These are phyloP conservation scores for Heracleum sosnowskyi DNA, from an alignment of 129 eudicot genomes.

Conservation along the genomic window DNA sequence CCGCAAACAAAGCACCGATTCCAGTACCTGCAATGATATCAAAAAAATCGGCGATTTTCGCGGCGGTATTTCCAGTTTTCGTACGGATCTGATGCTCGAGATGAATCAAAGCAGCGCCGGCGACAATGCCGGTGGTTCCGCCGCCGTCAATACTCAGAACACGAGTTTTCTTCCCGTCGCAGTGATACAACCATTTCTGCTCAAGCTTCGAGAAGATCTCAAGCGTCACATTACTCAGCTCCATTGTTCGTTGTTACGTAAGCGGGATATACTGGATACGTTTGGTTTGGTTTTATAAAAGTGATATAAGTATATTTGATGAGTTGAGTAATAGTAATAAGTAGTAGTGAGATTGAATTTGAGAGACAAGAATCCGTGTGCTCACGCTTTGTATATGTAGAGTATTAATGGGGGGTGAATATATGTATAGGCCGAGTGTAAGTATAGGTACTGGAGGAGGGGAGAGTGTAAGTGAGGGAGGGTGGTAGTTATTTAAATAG, in stretches of 20 bases:
- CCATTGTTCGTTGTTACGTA: slow-evolving; percentile 19
- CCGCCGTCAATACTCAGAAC: slow-evolving; percentile 86
- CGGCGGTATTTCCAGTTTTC: slow-evolving; percentile 57
- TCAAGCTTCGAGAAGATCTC: slow-evolving; percentile 95
- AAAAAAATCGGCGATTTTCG: slow-evolving; percentile 63
- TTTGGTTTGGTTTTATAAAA: no score
- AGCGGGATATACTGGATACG: no score
- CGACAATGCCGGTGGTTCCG: slow-evolving; percentile 52
- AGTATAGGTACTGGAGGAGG: background rate
- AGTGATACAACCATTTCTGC: slow-evolving; percentile 79
- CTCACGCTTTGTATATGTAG: slow-evolving; percentile 35
- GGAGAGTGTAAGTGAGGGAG: background rate
- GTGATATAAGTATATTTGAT: background rate
- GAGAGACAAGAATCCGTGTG: slow-evolving; percentile 21
- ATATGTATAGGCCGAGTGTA: background rate
- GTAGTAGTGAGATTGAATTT: background rate
- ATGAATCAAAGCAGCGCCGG: slow-evolving; percentile 48
- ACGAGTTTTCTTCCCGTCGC: slow-evolving; percentile 58
- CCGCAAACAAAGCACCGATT: slow-evolving; percentile 64
- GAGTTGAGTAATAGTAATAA: background rate
- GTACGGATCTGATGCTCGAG: slow-evolving; percentile 81
- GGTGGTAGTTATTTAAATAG: background rate
- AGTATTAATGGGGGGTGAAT: slow-evolving; percentile 30
- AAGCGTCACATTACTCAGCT: slow-evolving; percentile 51
- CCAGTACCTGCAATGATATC: slow-evolving; percentile 82